Conservation (phyloP, 169 alveolate genomes). For the Amoebophrya sp. region DNA sequence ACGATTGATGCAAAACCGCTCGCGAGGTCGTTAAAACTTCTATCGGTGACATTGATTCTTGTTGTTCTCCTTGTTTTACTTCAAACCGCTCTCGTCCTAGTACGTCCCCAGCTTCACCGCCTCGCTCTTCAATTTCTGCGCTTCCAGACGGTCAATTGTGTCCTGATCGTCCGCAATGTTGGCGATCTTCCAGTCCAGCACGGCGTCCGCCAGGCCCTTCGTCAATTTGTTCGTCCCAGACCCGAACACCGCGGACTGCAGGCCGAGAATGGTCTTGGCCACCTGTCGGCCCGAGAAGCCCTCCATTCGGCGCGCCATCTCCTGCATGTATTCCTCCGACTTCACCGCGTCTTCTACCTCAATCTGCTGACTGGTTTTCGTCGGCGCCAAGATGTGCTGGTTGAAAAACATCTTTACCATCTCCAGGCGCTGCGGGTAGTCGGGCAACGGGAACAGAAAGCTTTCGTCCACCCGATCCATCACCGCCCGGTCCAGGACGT, state of each 20-base stretch:
- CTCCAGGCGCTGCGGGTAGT: constrained; percentile 65
- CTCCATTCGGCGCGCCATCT: constrained; percentile 70
- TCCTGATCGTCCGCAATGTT: constrained; percentile 32
- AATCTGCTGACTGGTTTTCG: constrained; percentile 47
- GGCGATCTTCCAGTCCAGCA: constrained; percentile 56
- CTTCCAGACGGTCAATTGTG: constrained; percentile 29
- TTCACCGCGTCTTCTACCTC: constrained; percentile 19
- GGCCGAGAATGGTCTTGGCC: constrained; percentile 61
- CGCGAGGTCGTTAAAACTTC: not conserved
- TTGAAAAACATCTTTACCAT: constrained; percentile 70
- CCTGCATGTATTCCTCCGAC: constrained; percentile 49
- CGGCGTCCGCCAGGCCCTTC: constrained; percentile 59
- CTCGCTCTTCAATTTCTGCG: constrained; percentile 24
- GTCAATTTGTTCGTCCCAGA: constrained; percentile 57
- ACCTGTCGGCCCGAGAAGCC: constrained; percentile 92
- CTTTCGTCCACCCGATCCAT: constrained; percentile 87
- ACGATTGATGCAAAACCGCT: not conserved
- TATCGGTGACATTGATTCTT: not conserved
- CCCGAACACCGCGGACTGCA: constrained; percentile 60
- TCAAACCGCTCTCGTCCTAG: too few relatives aligned
- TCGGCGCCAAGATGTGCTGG: constrained; percentile 62
- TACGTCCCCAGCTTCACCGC: not conserved
- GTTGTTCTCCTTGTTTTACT: too few relatives aligned
- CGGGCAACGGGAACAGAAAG: constrained; percentile 78
- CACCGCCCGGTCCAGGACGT: constrained; percentile 77